Evolutionary conservation across 2,329 filamentous ascomycete genomes (phyloP).

Genomic region (Aspergillus ustus): DNA sequence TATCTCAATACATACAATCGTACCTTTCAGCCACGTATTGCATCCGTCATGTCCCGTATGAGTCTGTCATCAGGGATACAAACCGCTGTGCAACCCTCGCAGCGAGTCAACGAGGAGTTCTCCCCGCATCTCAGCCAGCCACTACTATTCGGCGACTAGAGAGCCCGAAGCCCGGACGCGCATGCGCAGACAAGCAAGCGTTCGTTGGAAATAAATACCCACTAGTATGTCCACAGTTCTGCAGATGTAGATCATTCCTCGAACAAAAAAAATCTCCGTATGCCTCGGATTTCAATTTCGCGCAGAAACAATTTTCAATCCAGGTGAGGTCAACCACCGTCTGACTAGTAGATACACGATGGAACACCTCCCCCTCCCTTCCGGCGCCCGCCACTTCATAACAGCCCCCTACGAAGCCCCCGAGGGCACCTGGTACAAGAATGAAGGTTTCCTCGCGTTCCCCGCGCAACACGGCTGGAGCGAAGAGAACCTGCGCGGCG

Average conservation of each 20-base stretch:
- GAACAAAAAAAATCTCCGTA: too few species aligned
- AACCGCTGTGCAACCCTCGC: background rate
- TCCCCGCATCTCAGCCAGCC: background rate
- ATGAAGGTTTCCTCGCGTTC: slow-evolving; percentile 12
- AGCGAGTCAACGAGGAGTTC: background rate
- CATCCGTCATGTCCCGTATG: background rate
- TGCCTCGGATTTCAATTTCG: too few species aligned
- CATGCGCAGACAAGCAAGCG: too few species aligned
- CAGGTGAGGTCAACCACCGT: too few species aligned
- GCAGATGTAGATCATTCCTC: too few species aligned
- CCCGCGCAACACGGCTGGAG: slow-evolving; percentile 17
- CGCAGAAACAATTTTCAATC: too few species aligned
- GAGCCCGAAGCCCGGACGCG: too few species aligned
- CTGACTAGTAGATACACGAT: background rate
- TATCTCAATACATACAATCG: too few species aligned
- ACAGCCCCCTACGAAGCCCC: slow-evolving; percentile 22
- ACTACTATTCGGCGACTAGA: background rate
- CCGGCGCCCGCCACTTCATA: slow-evolving; percentile 14
- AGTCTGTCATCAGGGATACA: background rate
- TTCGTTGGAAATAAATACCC: background rate
- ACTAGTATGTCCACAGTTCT: background rate
- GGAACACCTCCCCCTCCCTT: slow-evolving; percentile 19
- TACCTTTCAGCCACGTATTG: background rate
- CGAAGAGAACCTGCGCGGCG: slow-evolving; percentile 19
- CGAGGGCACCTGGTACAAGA: slow-evolving; percentile 15